phyloP scores from a whole-genome alignment of 139 green algal genomes.

The Astrephomene gubernaculifera region DNA sequence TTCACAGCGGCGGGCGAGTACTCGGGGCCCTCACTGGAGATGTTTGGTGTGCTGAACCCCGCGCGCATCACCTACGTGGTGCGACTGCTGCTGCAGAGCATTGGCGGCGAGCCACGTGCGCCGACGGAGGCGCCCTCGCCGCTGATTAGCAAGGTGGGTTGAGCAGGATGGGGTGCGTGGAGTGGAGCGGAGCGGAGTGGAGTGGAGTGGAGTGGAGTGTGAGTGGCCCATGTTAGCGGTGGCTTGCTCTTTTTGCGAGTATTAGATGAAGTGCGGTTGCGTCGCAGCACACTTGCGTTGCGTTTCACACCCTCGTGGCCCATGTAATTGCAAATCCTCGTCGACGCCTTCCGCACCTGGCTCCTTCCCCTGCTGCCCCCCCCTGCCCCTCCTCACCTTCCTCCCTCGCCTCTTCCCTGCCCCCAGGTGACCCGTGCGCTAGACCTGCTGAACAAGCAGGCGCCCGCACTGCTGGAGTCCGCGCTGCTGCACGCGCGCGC shows the following conservation, averaged over 20 bases:
- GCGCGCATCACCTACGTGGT: conserved; percentile 64
- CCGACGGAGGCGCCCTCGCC: conserved; percentile 64
- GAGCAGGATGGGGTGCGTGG: neutral
- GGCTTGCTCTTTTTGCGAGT: too few relatives aligned
- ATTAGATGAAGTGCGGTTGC: too few relatives aligned
- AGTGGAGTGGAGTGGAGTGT: too few relatives aligned
- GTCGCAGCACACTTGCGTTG: too few relatives aligned
- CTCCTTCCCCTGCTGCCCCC: neutral
- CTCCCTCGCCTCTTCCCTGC: neutral
- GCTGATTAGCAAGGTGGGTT: conserved; percentile 56
- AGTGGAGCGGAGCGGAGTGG: too few relatives aligned
- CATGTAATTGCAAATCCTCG: neutral
- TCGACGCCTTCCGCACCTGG: neutral
- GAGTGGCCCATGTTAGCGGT: too few relatives aligned
- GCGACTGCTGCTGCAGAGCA: conserved; percentile 62
- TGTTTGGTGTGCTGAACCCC: conserved; percentile 62
- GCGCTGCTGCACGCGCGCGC: conserved; percentile 66
- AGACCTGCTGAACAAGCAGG: conserved; percentile 50
- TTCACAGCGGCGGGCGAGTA: conserved; percentile 38
- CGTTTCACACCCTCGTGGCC: too few relatives aligned
- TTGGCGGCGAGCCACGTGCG: conserved; percentile 60
- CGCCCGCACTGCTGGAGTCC: conserved; percentile 21
- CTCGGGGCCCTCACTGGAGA: conserved; percentile 48
- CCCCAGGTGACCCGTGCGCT: conserved; percentile 40
- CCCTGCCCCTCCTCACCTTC: neutral